phyloP scores from a whole-genome alignment of 1,284 basidiomycete species.

The Cryptococcus hybrid region DNA sequence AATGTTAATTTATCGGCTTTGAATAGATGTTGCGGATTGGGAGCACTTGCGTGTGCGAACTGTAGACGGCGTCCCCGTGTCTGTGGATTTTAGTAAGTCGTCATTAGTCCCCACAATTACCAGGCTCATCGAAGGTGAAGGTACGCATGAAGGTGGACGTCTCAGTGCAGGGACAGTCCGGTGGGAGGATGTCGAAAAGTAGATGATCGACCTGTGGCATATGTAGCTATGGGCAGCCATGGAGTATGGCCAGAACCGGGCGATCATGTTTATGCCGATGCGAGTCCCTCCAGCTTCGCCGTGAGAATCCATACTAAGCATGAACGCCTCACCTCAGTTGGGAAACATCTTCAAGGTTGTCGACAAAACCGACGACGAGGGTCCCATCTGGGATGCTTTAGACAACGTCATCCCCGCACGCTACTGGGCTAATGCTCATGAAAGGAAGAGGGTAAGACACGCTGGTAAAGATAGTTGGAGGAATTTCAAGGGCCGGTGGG shows the following conservation, averaged over 20 bases:
- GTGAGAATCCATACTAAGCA: not conserved
- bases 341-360: slow-evolving; percentile 36
- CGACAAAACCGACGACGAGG: slow-evolving; percentile 42
- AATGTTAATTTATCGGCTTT: no score
- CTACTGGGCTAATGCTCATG: slow-evolving; percentile 34
- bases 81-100: slow-evolving; percentile 39
- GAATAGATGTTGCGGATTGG: slow-evolving; percentile 39
- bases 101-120: no score
- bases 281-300: slow-evolving; percentile 3
- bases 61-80: slow-evolving; percentile 36
- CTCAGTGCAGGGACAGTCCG: slow-evolving; percentile 39
- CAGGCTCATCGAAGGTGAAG: slow-evolving; percentile 6
- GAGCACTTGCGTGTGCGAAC: slow-evolving; percentile 43
- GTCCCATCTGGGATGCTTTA: slow-evolving; percentile 45
- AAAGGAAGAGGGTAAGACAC: slow-evolving; percentile 22
- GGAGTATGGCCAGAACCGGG: slow-evolving; percentile 45
- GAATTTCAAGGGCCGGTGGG: slow-evolving; percentile 41
- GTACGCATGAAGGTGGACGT: slow-evolving; percentile 34
- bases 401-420: slow-evolving; percentile 32
- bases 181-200: slow-evolving; percentile 39
- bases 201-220: slow-evolving; percentile 40
- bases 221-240: slow-evolving; percentile 42
- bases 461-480: slow-evolving; percentile 32
- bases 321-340: slow-evolving; percentile 3
- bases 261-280: slow-evolving; percentile 42